Conservation (phyloP, 495 filamentous ascomycete species). For the Bacidia gigantensis region DNA sequence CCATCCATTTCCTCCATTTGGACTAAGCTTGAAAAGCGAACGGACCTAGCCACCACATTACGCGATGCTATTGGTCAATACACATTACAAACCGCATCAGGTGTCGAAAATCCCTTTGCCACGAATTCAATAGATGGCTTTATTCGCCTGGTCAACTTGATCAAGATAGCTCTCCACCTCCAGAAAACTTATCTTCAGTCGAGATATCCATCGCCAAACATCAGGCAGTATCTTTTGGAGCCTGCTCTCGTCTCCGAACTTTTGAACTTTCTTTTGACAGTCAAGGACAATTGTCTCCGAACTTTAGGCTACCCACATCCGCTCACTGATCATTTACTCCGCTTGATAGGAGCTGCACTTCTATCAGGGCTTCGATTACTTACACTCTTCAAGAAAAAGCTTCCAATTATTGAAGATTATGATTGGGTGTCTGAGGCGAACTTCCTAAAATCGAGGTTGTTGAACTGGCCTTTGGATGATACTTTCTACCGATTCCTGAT, state of each 20-base stretch:
- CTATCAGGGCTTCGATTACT: neutral
- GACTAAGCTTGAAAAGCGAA: slow-evolving; percentile 1
- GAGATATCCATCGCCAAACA: neutral
- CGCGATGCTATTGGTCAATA: slow-evolving; percentile 4
- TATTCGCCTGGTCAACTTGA: neutral
- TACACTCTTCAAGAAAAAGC: neutral
- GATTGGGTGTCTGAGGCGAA: neutral
- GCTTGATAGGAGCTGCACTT: neutral
- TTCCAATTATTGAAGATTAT: neutral
- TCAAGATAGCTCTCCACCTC: neutral
- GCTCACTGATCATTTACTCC: neutral
- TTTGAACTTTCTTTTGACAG: neutral
- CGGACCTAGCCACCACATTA: slow-evolving; percentile 1
- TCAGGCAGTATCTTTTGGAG: slow-evolving; percentile 12
- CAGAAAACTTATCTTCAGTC: slow-evolving; percentile 3
- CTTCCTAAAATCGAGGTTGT: neutral
- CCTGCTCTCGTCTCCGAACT: neutral
- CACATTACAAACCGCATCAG: neutral
- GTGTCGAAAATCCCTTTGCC: neutral
- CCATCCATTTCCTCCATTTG: neutral
- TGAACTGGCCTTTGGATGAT: neutral
- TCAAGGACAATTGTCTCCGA: neutral
- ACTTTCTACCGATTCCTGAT: neutral
- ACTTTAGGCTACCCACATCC: neutral
- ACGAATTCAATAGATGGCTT: neutral